Evolutionary conservation across 306 rosid species (phyloP).

Genomic region (Sechiopsis laciniata): DNA sequence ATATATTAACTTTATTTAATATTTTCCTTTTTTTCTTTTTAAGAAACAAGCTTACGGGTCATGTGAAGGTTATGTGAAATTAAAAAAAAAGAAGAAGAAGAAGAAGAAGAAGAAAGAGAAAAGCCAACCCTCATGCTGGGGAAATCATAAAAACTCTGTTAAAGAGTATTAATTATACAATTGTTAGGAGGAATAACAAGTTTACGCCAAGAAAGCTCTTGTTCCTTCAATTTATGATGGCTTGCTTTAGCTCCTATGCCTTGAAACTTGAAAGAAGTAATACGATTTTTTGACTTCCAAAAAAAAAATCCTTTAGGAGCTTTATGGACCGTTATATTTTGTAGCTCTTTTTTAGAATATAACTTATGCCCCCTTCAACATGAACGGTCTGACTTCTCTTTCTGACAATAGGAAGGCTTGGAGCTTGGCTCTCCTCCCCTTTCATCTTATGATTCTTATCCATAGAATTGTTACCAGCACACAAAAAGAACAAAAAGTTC

Average conservation of each 20-base stretch:
- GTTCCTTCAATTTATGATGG: neutral
- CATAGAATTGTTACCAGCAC: neutral
- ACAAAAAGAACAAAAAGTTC: neutral
- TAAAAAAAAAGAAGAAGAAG: too few relatives aligned
- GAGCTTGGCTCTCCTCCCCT: neutral
- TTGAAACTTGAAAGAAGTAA: neutral
- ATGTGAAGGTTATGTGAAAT: too few relatives aligned
- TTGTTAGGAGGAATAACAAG: too few relatives aligned
- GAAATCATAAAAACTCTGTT: too few relatives aligned
- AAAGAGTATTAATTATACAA: too few relatives aligned
- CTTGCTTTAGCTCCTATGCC: neutral
- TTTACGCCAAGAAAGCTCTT: neutral
- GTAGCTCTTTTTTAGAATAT: neutral
- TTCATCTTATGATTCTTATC: neutral
- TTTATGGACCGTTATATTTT: conserved; percentile 4
- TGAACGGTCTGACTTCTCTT: neutral
- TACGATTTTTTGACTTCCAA: neutral
- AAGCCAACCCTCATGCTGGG: too few relatives aligned
- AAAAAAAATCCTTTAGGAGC: neutral
- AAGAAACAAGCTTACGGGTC: too few relatives aligned
- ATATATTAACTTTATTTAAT: too few relatives aligned
- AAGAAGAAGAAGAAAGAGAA: too few relatives aligned
- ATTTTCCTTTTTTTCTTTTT: too few relatives aligned
- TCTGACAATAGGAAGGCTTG: neutral
- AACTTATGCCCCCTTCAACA: neutral